Evolutionary conservation across 352 stramenopile species (phyloP).

Genomic region (Pythium chondricola): DNA sequence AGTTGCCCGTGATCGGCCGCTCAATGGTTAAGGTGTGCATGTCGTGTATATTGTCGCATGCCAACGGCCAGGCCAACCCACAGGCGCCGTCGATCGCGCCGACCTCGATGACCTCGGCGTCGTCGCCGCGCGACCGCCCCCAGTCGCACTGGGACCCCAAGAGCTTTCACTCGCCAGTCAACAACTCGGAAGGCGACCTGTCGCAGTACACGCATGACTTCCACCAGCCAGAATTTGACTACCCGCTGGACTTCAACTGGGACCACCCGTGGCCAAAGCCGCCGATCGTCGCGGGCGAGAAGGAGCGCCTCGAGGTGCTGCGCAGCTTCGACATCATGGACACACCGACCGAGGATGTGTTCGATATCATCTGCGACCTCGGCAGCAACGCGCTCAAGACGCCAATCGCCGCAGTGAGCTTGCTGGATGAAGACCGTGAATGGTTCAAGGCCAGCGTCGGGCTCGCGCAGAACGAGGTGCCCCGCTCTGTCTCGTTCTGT

Average conservation of each 20-base stretch:
- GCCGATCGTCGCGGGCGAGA: slow-evolving; percentile 56
- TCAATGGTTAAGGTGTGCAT: slow-evolving; percentile 85
- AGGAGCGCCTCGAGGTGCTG: slow-evolving; percentile 70
- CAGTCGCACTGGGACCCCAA: slow-evolving; percentile 66
- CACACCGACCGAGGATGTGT: slow-evolving; percentile 79
- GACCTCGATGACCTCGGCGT: slow-evolving; percentile 32
- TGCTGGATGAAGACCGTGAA: slow-evolving; percentile 82
- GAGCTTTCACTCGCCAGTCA: slow-evolving; percentile 78
- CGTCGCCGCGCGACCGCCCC: slow-evolving; percentile 31
- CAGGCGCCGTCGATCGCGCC: slow-evolving; percentile 35
- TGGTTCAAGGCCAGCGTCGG: slow-evolving; percentile 87
- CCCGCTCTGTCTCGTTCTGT: slow-evolving; percentile 83
- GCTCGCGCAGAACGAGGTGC: slow-evolving; percentile 79
- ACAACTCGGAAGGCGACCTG: slow-evolving; percentile 71
- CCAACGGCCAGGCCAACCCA: slow-evolving; percentile 69
- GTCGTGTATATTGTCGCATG: slow-evolving; percentile 85
- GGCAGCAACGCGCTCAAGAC: slow-evolving; percentile 83
- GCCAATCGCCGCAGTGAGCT: slow-evolving; percentile 76
- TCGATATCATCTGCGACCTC: slow-evolving; percentile 87
- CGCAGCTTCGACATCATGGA: slow-evolving; percentile 85
- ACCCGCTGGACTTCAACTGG: slow-evolving; percentile 85
- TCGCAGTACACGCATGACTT: slow-evolving; percentile 74
- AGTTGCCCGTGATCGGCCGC: slow-evolving; percentile 78
- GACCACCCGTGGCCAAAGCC: slow-evolving; percentile 85
- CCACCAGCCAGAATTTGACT: slow-evolving; percentile 78